Percentiles rank a stretch among this genome's conserved stretches.
phyloP scores from a whole-genome alignment of 106 monocot genomes.

The Ottelia alismoides region DNA sequence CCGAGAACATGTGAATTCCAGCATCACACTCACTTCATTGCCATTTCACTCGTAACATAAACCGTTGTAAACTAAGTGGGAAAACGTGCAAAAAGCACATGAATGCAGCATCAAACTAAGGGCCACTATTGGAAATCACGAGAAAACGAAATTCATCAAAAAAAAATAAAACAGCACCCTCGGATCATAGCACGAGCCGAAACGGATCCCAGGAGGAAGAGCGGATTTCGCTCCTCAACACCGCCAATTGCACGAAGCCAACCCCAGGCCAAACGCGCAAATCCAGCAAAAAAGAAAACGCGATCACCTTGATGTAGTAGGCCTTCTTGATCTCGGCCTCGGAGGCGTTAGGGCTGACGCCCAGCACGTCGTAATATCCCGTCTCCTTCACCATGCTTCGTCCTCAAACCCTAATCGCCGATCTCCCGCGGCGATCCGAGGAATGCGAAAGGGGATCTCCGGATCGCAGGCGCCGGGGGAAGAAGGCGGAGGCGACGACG shows the following conservation, averaged over 20 bases:
- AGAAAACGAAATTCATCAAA: no score
- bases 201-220: constrained; percentile 52
- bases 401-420: constrained; percentile 31
- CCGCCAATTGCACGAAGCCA: background rate
- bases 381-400: constrained; percentile 28
- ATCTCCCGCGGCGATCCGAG: background rate
- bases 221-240: constrained; percentile 36
- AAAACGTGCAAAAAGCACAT: no score
- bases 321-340: constrained; percentile 68
- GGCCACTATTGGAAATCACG: no score
- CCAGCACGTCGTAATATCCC: constrained; percentile 62
- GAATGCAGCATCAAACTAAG: no score
- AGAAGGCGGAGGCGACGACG: no score
- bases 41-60: no score
- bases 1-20: no score
- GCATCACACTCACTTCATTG: no score
- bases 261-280: background rate
- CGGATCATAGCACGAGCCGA: constrained; percentile 50
- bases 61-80: no score
- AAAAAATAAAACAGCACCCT: constrained; percentile 20
- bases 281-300: background rate
- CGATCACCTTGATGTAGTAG: constrained; percentile 49
- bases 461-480: no score
- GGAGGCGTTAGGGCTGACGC: constrained; percentile 26
- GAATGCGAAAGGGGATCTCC: no score